Conservation (phyloP, 148 eudicot genomes). For the Diospyros lotus region DNA sequence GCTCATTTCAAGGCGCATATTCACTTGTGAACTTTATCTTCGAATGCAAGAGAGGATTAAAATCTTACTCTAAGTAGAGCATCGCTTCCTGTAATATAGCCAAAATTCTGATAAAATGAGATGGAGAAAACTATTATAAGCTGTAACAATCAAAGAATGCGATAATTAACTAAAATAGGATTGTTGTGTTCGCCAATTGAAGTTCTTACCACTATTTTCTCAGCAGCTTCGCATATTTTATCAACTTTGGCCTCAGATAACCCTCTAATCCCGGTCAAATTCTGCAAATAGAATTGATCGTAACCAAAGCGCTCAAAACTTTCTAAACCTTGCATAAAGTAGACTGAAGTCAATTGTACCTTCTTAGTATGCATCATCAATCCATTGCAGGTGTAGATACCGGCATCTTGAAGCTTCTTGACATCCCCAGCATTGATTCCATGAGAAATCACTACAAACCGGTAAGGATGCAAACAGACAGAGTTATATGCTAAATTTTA, state of each 20-base stretch:
- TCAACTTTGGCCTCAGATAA: conserved; percentile 98
- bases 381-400: conserved; percentile 91
- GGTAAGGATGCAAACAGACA: no score
- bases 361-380: conserved; percentile 98
- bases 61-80: conserved; percentile 76
- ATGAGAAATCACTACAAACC: conserved; percentile 59
- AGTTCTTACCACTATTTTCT: conserved; percentile 79
- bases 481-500: background rate
- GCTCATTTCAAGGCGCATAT: background rate
- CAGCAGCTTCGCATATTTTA: conserved; percentile 96
- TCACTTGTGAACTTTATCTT: background rate
- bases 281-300: conserved; percentile 30
- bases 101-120: conserved; percentile 55
- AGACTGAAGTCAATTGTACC: conserved; percentile 27
- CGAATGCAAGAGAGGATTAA: conserved; percentile 10
- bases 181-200: background rate
- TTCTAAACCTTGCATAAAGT: background rate
- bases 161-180: background rate
- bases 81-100: conserved; percentile 97
- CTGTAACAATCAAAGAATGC: background rate
- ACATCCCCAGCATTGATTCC: conserved; percentile 98
- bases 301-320: conserved; percentile 2
- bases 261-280: conserved; percentile 89
- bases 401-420: conserved; percentile 94
- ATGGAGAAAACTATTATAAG: conserved; percentile 1